These are phyloP conservation scores for Iris macrosiphon DNA, from an alignment of 106 monocot genomes.

Conservation along the genomic window DNA sequence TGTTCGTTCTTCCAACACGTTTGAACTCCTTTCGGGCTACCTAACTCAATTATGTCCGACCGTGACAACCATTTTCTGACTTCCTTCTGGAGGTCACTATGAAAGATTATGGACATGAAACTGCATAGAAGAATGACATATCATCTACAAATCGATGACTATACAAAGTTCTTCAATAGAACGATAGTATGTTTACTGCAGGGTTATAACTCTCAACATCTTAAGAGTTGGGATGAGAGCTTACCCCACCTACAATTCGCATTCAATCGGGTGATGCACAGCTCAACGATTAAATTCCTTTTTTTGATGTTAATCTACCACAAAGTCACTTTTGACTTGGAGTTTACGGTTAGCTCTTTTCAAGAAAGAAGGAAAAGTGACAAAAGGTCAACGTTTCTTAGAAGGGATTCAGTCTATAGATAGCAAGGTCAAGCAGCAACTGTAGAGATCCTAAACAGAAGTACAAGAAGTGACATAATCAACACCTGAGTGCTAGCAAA, in stretches of 20 bases:
- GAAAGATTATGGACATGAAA: background rate
- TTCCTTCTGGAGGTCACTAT: background rate
- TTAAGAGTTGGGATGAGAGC: constrained; percentile 5
- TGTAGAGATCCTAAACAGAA: background rate
- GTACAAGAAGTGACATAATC: background rate
- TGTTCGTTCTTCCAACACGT: background rate
- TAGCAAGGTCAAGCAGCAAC: background rate
- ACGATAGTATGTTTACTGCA: background rate
- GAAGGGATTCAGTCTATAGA: background rate
- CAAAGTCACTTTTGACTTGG: background rate
- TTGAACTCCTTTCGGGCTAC: background rate
- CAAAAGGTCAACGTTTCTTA: background rate
- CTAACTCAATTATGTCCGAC: background rate
- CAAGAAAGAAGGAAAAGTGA: background rate
- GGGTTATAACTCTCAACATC: background rate
- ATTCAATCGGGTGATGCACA: background rate
- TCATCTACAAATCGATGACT: constrained; percentile 4
- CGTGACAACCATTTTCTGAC: background rate
- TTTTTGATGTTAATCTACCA: background rate
- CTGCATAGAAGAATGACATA: background rate
- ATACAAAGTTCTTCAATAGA: constrained; percentile 5
- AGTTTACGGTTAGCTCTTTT: background rate
- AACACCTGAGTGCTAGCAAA: background rate
- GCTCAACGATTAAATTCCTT: background rate
- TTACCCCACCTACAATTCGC: background rate